Conservation (phyloP, 2,329 filamentous ascomycete genomes). For the Knoxdaviesia proteae region DNA sequence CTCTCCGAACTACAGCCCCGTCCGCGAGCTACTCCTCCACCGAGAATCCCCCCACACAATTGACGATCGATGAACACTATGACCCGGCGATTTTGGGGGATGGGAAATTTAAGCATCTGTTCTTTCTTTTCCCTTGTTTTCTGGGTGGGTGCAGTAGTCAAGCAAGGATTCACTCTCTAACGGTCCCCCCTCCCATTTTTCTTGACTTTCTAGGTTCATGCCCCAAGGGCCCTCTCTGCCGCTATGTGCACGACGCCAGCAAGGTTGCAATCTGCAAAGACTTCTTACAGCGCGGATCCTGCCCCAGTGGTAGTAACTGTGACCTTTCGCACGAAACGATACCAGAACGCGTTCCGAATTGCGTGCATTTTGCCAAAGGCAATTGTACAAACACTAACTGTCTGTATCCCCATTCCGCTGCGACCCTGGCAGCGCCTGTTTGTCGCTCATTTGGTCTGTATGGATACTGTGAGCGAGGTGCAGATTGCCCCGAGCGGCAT, state of each 20-base stretch:
- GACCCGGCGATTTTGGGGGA: no score
- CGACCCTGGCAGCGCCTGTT: constrained; percentile 56
- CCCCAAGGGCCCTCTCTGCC: constrained; percentile 59
- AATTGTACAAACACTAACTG: constrained; percentile 76
- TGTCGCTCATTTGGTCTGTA: constrained; percentile 69
- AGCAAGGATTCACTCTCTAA: no score
- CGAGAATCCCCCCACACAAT: no score
- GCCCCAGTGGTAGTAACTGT: constrained; percentile 58
- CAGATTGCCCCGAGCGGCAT: constrained; percentile 60
- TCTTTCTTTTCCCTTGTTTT: no score
- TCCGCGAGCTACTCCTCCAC: not conserved
- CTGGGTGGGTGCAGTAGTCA: no score
- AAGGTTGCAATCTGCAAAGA: constrained; percentile 85
- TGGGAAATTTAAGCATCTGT: no score
- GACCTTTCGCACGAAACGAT: constrained; percentile 77
- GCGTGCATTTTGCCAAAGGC: constrained; percentile 75
- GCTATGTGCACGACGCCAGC: constrained; percentile 61
- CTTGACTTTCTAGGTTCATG: constrained; percentile 48
- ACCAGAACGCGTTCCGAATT: constrained; percentile 68
- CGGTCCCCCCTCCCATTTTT: no score
- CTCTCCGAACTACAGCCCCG: not conserved
- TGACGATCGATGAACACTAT: no score
- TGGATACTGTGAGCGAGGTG: constrained; percentile 75
- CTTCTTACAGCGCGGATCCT: constrained; percentile 60
- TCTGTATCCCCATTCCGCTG: constrained; percentile 66